Percentiles rank a stretch among this genome's conserved stretches.
phyloP scores from a whole-genome alignment of 768 basidiomycete species.

The Tricholoma hemisulphureum region DNA sequence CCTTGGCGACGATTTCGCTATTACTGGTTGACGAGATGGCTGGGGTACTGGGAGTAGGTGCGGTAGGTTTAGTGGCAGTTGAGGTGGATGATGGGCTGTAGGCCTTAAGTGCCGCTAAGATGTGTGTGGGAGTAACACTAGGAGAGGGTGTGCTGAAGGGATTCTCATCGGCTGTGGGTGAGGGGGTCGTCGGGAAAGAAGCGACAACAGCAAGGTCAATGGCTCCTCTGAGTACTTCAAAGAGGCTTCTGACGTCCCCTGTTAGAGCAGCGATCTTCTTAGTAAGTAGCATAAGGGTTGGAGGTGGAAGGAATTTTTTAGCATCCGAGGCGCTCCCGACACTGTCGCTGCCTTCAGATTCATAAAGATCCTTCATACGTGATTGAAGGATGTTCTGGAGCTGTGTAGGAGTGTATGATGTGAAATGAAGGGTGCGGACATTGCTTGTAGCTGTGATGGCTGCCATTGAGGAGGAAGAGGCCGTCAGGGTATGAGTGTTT shows the following conservation, averaged over 20 bases:
- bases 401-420: conserved; percentile 73
- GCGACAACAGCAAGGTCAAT: conserved; percentile 64
- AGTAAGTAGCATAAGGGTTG: conserved; percentile 67
- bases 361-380: conserved; percentile 56
- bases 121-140: conserved; percentile 62
- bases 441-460: conserved; percentile 34
- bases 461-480: conserved; percentile 40
- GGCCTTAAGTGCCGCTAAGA: conserved; percentile 73
- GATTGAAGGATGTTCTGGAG: conserved; percentile 66
- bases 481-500: conserved; percentile 83
- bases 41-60: conserved; percentile 20
- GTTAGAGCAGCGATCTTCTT: conserved; percentile 82
- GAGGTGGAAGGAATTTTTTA: conserved; percentile 58
- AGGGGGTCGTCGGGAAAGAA: conserved; percentile 13
- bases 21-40: conserved; percentile 28
- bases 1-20: conserved; percentile 66
- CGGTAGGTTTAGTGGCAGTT: conserved; percentile 18
- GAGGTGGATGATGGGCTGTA: conserved; percentile 49
- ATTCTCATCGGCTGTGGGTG: conserved; percentile 29
- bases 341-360: conserved; percentile 28
- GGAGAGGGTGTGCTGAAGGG: conserved; percentile 36
- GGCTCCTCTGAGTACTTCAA: conserved; percentile 78
- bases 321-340: conserved; percentile 26
- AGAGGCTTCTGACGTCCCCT: conserved; percentile 77
- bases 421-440: conserved; percentile 73